Percentiles rank a stretch among this genome's conserved stretches.
These are phyloP conservation scores for Epichloe scottii DNA, from an alignment of 2,329 filamentous ascomycete genomes.

Conservation along the genomic window DNA sequence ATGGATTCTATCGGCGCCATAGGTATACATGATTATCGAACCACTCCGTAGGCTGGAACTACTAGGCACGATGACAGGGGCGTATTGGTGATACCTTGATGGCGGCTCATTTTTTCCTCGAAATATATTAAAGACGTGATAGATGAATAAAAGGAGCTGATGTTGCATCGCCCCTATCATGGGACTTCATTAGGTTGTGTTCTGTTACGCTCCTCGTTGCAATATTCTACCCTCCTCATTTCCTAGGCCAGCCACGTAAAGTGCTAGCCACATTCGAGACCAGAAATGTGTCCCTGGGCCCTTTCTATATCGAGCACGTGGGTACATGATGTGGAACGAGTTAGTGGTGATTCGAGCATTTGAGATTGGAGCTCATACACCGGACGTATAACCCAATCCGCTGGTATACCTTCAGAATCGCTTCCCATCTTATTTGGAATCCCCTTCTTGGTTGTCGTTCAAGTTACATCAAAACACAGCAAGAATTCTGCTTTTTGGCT, in stretches of 20 bases:
- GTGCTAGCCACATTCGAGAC: background rate
- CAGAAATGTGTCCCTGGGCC: background rate
- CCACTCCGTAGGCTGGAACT: background rate
- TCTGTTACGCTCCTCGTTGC: background rate
- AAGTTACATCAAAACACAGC: conserved; percentile 55
- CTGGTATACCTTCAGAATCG: background rate
- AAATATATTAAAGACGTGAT: background rate
- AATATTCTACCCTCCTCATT: background rate
- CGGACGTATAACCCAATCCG: background rate
- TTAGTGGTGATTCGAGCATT: background rate
- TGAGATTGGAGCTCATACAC: background rate
- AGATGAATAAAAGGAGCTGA: background rate
- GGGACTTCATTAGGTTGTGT: conserved; percentile 1
- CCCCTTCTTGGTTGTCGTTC: background rate
- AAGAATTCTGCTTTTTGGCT: conserved; percentile 73
- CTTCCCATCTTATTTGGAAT: background rate
- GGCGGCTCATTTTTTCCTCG: background rate
- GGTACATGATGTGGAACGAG: background rate
- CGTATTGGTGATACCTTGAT: background rate
- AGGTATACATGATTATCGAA: background rate
- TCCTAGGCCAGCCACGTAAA: background rate
- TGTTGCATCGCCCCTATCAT: background rate
- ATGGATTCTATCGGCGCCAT: background rate
- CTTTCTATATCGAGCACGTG: background rate
- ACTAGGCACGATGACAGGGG: background rate